phyloP scores from a whole-genome alignment of 176 grass and related monocot genomes.

The Triticum aestivum region IWGSC_CS_RefSeq_v2.1 NC_057802.1:200962882-200963381 shows the following conservation, averaged over 20 bases:
- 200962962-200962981: slow-evolving; percentile 2
- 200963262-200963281: not conserved
- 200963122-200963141: slow-evolving; percentile 75
- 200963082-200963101: slow-evolving; percentile 70
- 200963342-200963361: not conserved
- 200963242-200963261: not conserved
- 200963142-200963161: slow-evolving; percentile 80
- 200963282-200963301: not conserved
- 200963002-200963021: slow-evolving; percentile 1
- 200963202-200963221: slow-evolving; percentile 19
- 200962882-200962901: not conserved
- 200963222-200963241: slow-evolving; percentile 15
- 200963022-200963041: slow-evolving; percentile 47
- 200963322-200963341: not conserved
- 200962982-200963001: not conserved
- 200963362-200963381: not conserved
- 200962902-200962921: not conserved
- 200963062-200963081: slow-evolving; percentile 76
- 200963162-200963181: slow-evolving; percentile 56
- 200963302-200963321: not conserved
- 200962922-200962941: slow-evolving; percentile 10
- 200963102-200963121: slow-evolving; percentile 93
- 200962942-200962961: slow-evolving; percentile 9
- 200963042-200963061: slow-evolving; percentile 92
- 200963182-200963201: slow-evolving; percentile 53